These are phyloP conservation scores for Bothriochloa decipiens DNA, from an alignment of 176 grass and related monocot genomes.

Conservation along the genomic window DNA sequence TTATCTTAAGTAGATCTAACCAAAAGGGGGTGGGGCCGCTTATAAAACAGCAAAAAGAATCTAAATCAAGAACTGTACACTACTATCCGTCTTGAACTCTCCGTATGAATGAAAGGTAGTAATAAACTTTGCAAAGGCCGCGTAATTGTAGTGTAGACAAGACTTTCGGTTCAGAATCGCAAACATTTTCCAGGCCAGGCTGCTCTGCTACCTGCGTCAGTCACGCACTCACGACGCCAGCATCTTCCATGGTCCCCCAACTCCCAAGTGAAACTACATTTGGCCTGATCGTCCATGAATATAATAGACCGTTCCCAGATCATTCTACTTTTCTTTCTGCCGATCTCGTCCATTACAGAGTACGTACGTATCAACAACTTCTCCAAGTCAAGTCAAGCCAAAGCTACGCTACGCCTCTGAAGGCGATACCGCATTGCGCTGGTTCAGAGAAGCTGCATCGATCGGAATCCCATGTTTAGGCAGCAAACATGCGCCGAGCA, in stretches of 20 bases:
- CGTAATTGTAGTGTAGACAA: neutral
- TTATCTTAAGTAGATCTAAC: no score
- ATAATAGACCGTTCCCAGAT: neutral
- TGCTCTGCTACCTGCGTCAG: conserved; percentile 26
- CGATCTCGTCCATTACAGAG: neutral
- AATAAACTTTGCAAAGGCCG: neutral
- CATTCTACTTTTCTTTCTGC: neutral
- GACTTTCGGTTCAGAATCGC: neutral
- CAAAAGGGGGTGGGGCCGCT: no score
- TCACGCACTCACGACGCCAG: conserved; percentile 30
- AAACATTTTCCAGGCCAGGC: neutral
- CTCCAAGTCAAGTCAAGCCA: conserved; percentile 6
- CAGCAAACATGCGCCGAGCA: no score
- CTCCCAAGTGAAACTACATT: conserved; percentile 20
- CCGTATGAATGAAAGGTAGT: neutral
- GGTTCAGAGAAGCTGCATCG: no score
- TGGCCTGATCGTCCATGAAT: neutral
- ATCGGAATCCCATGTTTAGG: no score
- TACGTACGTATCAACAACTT: neutral
- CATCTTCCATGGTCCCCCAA: neutral
- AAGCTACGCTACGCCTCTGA: neutral
- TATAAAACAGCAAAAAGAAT: no score
- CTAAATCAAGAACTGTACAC: neutral
- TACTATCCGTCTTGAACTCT: neutral
- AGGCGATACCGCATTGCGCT: neutral